Evolutionary conservation across 179 eudicot genomes (phyloP), one percentile per base, ranked within the genome.

Genomic region (Sideroxylon spinosum): DNA sequence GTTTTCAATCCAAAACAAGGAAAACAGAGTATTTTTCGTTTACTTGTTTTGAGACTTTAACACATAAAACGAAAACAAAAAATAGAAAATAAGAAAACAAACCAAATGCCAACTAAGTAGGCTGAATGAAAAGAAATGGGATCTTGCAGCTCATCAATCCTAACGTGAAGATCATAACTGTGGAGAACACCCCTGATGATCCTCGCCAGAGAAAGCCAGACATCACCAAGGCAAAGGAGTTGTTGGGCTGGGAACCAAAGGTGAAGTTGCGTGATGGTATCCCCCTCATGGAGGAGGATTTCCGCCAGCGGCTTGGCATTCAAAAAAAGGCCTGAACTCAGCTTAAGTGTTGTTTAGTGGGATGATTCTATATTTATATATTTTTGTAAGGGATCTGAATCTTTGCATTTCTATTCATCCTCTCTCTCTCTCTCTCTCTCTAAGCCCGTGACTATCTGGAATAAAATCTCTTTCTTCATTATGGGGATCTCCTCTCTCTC

Each of bases 121-220:
- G 12, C 55, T 25, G 65, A 6, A 6, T 0, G 9, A 20, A 68
- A 26, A 14, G 14, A 29, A 25, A 6, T 55, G 46, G 22, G 69
- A 16, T 37, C 12, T 73, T 86, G 84, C 92, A 93, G 98, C 81
- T 93, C 77, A 92, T 93, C 77, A 92, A 90, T 69, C 97, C 95
- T 25, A 64, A 86, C 0, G 89, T 93, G 81, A 75, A 90, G 83
- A 92, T 93, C 70, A 75, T 80, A 53, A 75, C 84, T 11, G 97
- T 89, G 81, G 97, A 93, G 68, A 93, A 93, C 83, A 93, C 98
- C 2, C 97, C 98, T 0, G 97, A 93, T 75, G 98, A 93, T 84
- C 98, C 98, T 3, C 91, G 95, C 71, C 98, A 93, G 76, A 93
- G 98, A 79, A 93, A 93, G 56, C 98, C 97, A 0, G 91, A 90